Conservation (phyloP, 139 green algal species). For the Chlamydomonas schloesseri region DNA sequence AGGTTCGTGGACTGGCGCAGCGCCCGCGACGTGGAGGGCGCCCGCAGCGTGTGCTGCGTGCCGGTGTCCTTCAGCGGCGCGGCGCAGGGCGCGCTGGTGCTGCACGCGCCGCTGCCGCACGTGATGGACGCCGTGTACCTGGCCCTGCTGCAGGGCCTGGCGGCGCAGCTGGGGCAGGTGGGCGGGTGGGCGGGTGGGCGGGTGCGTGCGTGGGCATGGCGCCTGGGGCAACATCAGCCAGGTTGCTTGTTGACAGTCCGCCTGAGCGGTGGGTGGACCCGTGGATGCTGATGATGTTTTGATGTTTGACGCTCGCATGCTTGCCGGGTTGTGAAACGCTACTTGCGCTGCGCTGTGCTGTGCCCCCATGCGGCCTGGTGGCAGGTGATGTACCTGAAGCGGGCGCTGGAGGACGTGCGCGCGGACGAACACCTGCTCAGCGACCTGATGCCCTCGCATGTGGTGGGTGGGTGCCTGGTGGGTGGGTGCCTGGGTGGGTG, state of each 20-base stretch:
- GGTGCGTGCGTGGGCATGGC: background rate
- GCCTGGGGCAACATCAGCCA: too few relatives aligned
- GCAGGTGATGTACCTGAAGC: conserved; percentile 42
- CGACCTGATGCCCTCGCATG: conserved; percentile 38
- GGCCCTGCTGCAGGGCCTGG: conserved; percentile 13
- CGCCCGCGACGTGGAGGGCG: conserved; percentile 32
- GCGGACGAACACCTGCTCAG: conserved; percentile 37
- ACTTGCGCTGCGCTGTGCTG: too few relatives aligned
- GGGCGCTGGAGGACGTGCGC: conserved; percentile 35
- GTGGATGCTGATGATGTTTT: too few relatives aligned
- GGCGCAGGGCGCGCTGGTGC: conserved; percentile 20
- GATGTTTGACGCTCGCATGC: too few relatives aligned
- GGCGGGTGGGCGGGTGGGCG: background rate
- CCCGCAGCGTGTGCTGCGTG: conserved; percentile 21
- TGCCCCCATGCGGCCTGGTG: too few relatives aligned
- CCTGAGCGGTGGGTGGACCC: too few relatives aligned
- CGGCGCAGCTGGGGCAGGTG: conserved; percentile 40
- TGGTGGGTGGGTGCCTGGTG: background rate
- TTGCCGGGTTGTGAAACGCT: too few relatives aligned
- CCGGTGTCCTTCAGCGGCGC: conserved; percentile 26
- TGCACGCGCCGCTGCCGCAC: conserved; percentile 26
- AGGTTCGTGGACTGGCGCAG: conserved; percentile 28
- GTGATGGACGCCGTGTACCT: conserved; percentile 24
- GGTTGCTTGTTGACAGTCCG: too few relatives aligned
- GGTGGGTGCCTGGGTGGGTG: too few relatives aligned